These are phyloP conservation scores for Tagetes patula DNA, from an alignment of 129 eudicot genomes.

Conservation along the genomic window DNA sequence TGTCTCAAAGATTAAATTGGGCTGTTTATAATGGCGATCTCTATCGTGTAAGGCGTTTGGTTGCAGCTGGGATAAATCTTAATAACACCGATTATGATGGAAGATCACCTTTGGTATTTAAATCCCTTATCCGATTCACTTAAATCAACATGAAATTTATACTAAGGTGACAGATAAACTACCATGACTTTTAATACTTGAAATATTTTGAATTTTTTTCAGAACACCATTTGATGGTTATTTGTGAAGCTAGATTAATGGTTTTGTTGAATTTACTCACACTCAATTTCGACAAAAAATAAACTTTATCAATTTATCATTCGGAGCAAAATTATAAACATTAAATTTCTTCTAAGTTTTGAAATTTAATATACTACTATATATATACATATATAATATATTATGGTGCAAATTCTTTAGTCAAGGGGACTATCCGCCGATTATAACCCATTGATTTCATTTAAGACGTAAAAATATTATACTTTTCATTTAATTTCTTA, in stretches of 20 bases:
- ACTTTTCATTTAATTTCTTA: no score
- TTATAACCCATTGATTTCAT: no score
- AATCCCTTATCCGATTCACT: no score
- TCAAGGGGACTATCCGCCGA: no score
- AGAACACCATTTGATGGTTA: background rate
- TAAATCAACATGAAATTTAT: no score
- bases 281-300: background rate
- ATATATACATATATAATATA: no score
- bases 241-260: background rate
- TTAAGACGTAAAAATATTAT: no score
- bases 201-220: background rate
- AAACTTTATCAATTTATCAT: background rate
- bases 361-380: background rate
- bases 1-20: slow-evolving; percentile 53
- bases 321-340: background rate
- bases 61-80: slow-evolving; percentile 66
- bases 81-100: slow-evolving; percentile 66
- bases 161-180: no score
- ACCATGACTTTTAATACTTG: background rate
- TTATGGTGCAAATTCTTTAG: no score
- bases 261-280: background rate
- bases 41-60: slow-evolving; percentile 43
- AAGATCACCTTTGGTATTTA: slow-evolving; percentile 61
- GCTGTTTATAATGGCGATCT: slow-evolving; percentile 61
- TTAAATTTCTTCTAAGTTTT: background rate